Evolutionary conservation across 2,329 filamentous ascomycete genomes (phyloP).

Genomic region (Capronia americana): DNA sequence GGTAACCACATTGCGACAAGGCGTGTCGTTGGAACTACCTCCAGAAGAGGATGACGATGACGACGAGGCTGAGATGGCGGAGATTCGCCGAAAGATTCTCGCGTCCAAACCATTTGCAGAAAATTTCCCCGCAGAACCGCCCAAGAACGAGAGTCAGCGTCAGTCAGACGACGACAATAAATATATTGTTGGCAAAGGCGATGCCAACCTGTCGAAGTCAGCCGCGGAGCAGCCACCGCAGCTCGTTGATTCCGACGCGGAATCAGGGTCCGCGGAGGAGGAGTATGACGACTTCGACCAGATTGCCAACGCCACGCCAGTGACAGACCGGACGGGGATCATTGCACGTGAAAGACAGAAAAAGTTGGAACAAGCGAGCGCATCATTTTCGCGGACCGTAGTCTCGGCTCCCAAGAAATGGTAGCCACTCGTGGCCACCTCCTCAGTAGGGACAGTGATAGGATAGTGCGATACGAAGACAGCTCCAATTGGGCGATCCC

Average conservation of each 20-base stretch:
- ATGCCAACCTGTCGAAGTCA: conserved; percentile 57
- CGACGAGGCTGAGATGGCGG: conserved; percentile 90
- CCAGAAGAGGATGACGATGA: conserved; percentile 79
- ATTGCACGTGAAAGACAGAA: conserved; percentile 65
- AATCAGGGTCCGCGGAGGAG: conserved; percentile 74
- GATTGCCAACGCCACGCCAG: conserved; percentile 88
- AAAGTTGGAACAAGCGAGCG: conserved; percentile 56
- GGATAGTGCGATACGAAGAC: neutral
- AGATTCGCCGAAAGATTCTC: conserved; percentile 86
- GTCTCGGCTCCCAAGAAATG: conserved; percentile 57
- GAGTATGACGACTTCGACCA: conserved; percentile 77
- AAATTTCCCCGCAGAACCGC: conserved; percentile 38
- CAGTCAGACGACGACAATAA: conserved; percentile 61
- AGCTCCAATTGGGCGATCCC: neutral
- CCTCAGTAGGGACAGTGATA: neutral
- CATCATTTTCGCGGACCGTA: conserved; percentile 57
- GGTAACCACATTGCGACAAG: conserved; percentile 55
- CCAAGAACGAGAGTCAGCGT: conserved; percentile 59
- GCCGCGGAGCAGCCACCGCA: conserved; percentile 19
- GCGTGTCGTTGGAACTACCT: conserved; percentile 67
- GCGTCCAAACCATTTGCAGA: conserved; percentile 87
- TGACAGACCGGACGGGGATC: conserved; percentile 84
- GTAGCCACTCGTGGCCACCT: conserved; percentile 37
- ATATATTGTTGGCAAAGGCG: conserved; percentile 60
- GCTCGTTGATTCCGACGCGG: conserved; percentile 67